Percentiles rank a stretch among this genome's conserved stretches.
phyloP scores from a whole-genome alignment of 805 yeast species.

The Debaryomyces hansenii region DNA sequence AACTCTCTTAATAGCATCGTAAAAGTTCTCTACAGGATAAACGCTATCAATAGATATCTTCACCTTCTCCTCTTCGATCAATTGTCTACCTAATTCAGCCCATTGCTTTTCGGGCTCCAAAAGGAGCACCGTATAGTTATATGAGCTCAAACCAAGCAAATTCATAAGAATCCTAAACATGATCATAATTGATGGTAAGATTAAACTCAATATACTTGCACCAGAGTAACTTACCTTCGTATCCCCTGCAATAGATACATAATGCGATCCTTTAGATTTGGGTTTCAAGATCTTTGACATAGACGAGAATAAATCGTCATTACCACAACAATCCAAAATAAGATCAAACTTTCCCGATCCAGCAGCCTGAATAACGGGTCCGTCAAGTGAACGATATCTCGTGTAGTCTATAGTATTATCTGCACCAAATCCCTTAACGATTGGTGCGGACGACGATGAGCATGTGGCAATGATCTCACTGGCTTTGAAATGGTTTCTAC shows the following conservation, averaged over 20 bases:
- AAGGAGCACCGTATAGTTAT: slow-evolving; percentile 26
- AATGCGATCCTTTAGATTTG: slow-evolving; percentile 47
- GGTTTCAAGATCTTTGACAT: slow-evolving; percentile 47
- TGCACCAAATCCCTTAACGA: slow-evolving; percentile 55
- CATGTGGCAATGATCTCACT: slow-evolving; percentile 57
- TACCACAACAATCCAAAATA: slow-evolving; percentile 68
- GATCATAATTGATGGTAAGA: slow-evolving; percentile 45
- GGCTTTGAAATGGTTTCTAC: slow-evolving; percentile 42
- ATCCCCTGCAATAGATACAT: slow-evolving; percentile 61
- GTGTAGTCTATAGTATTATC: slow-evolving; percentile 59
- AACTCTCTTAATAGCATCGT: slow-evolving; percentile 51
- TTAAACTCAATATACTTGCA: slow-evolving; percentile 46
- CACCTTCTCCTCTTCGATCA: slow-evolving; percentile 47
- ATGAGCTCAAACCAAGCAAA: slow-evolving; percentile 15
- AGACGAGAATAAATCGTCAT: slow-evolving; percentile 45
- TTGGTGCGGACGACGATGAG: slow-evolving; percentile 47
- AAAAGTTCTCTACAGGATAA: slow-evolving; percentile 47
- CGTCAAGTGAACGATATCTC: slow-evolving; percentile 32
- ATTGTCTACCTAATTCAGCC: slow-evolving; percentile 28
- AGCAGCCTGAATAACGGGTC: slow-evolving; percentile 34
- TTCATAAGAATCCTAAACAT: too few relatives aligned
- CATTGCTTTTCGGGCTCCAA: slow-evolving; percentile 10
- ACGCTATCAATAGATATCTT: slow-evolving; percentile 55
- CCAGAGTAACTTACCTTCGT: slow-evolving; percentile 66
- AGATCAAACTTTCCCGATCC: slow-evolving; percentile 51